Base-by-base conservation (phyloP, 495 filamentous ascomycete species). In the Evernia prunastri region DNA sequence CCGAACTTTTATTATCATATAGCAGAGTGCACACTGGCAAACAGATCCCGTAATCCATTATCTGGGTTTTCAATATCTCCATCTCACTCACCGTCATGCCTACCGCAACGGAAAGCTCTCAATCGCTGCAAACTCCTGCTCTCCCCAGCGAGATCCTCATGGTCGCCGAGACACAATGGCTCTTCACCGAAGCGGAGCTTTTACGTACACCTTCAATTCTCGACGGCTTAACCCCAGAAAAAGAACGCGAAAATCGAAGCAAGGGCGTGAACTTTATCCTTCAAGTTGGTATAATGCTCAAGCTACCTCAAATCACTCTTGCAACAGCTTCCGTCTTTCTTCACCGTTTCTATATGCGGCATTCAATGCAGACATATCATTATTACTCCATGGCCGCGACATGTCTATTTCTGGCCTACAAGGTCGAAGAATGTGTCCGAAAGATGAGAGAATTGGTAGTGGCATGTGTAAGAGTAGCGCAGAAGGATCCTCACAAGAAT, bases 201-300 rank as follows among this genome's bases (percentile, higher is more conserved):
- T 76, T 79, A 39, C 87, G 85, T 65, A 86, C 91, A 11, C 94
- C 94, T 3, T 95, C 91, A 59, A 86, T 91, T 60, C 73, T 92
- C 0, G 91, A 96, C 65, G 92, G 92, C 42, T 82, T 97, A 68
- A 69, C 84, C 2, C 78, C 85, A 17, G 84, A 87, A 20, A 82
- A 89, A 70, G 95, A 97, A 75, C 80, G 88, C 43, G 80, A 87
- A 56, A 80, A 86, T 58, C 86, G 94, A 59, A 85, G 87, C 63
- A 97, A 97, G 73, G 92, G 93, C 51, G 87, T 95, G 66, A 94
- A 96, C 73, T 98, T 98, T 79, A 96, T 98, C 69, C 84, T 88
- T 66, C 91, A 96, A 74, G 91, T 92, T 58, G 94, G 93, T 65
- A 90, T 97, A 62, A 84, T 96, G 79, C 83, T 97, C 43, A 92